These are phyloP conservation scores for Boletellus ananas DNA, from an alignment of 768 basidiomycete species.

Conservation along the genomic window DNA sequence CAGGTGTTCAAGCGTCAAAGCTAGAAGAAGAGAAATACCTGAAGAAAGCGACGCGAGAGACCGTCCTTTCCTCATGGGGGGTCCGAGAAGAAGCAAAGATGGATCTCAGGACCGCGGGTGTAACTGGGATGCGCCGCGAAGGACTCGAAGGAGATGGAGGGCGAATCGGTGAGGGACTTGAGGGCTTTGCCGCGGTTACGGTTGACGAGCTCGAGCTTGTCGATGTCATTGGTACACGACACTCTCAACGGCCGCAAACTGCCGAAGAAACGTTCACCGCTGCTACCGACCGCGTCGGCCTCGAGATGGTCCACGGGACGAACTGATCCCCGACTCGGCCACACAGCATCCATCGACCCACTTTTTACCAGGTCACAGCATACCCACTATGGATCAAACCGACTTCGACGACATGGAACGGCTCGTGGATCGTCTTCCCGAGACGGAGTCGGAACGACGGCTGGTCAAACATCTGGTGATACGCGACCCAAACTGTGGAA, in stretches of 20 bases:
- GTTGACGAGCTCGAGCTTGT: slow-evolving; percentile 55
- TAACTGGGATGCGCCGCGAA: slow-evolving; percentile 71
- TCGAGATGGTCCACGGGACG: too few relatives aligned
- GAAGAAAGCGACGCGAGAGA: slow-evolving; percentile 85
- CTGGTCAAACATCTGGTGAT: slow-evolving; percentile 59
- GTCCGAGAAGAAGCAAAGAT: slow-evolving; percentile 87
- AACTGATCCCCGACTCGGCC: background rate
- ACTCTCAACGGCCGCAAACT: slow-evolving; percentile 16
- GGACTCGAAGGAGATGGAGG: slow-evolving; percentile 46
- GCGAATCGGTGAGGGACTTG: slow-evolving; percentile 29
- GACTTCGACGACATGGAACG: slow-evolving; percentile 53
- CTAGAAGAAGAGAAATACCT: slow-evolving; percentile 42
- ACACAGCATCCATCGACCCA: background rate
- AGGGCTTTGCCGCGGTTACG: slow-evolving; percentile 35
- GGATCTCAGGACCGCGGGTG: slow-evolving; percentile 73
- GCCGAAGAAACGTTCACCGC: slow-evolving; percentile 10
- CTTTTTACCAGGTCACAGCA: background rate
- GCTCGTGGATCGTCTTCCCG: slow-evolving; percentile 57
- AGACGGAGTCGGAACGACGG: slow-evolving; percentile 52
- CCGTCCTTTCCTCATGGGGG: slow-evolving; percentile 74
- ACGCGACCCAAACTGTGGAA: slow-evolving; percentile 35
- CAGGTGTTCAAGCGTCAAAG: background rate
- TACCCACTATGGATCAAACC: slow-evolving; percentile 21
- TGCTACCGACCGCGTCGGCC: too few relatives aligned
- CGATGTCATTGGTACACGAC: slow-evolving; percentile 17